Evolutionary conservation across 2,329 filamentous ascomycete species (phyloP).

Genomic region (Stromatinia cepivora): DNA sequence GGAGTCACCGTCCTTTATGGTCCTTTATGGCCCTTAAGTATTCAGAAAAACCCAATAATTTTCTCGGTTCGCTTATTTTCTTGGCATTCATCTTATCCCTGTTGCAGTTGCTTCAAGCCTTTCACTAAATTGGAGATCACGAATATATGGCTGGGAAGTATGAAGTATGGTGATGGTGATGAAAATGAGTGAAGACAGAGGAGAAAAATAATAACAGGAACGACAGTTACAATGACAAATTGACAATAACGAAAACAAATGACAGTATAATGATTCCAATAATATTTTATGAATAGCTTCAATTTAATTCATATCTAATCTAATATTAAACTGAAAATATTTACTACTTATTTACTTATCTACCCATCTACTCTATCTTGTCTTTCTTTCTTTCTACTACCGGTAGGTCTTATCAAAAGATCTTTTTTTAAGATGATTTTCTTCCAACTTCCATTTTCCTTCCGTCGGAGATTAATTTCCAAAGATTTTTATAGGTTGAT

Average conservation of each 20-base stretch:
- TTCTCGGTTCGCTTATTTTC: constrained; percentile 13
- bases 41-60: constrained; percentile 20
- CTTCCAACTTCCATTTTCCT: constrained; percentile 9
- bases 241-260: no score
- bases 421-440: neutral
- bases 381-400: neutral
- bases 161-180: neutral
- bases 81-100: constrained; percentile 15
- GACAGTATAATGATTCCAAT: neutral
- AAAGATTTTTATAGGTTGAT: neutral
- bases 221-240: neutral
- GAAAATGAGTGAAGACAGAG: neutral
- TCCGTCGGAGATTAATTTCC: constrained; percentile 9
- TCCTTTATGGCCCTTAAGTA: constrained; percentile 23
- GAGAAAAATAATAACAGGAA: neutral
- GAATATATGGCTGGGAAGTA: constrained; percentile 8
- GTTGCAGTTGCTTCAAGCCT: constrained; percentile 19
- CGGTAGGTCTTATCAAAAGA: neutral
- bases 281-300: neutral
- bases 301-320: neutral
- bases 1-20: constrained; percentile 20
- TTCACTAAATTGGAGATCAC: constrained; percentile 21
- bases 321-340: no score
- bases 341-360: no score
- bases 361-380: no score